Evolutionary conservation across 768 basidiomycete genomes (phyloP), one percentile per base, ranked within the genome.

Genomic region (Roridomyces roridus): DNA sequence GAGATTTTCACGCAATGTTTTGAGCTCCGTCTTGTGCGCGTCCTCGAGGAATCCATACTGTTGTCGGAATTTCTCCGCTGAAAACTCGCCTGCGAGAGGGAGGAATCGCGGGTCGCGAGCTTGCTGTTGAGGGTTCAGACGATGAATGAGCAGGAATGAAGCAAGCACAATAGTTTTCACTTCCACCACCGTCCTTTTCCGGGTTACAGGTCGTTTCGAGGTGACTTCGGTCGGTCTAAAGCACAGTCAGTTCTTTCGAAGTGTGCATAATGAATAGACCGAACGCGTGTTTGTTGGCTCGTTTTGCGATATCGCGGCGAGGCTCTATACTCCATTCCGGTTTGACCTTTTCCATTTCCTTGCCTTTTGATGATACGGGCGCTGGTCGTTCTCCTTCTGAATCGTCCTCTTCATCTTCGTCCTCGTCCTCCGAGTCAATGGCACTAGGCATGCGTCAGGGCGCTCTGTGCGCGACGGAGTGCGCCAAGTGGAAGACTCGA

Each of bases 91-190:
- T 14, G 89, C 78, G 9, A 89, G 72, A 24, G 85, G 80, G 24
- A 89, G 76, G 73, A 98, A 98, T 43, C 95, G 85, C 1, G 96
- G 95, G 73, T 98, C 95, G 26, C 94, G 85, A 14, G 86, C 70
- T 72, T 87, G 84, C 94, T 96, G 61, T 26, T 21, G 26, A 17
- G 31, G 18, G 12, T 17, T 29, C 24, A 42, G 58, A 6, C 63
- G 54, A 40, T 43, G 23, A 40, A 25, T 20, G 6, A 36, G 15
- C 35, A 25, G 56, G 37, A 39, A 46, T 46, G 46, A 48, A 44
- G 24, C 25, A 69, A 89, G 54, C 66, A 92, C 94, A 39, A 80
- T 67, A 58, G 85, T 83, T 35, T 82, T 78, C 14, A 84, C 79
- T 62, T 94, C 89, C 5, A 94, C 81, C 0, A 91, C 87, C 10